Conservation (phyloP, 2,329 filamentous ascomycete species). For the Colletotrichum eleusines region DNA sequence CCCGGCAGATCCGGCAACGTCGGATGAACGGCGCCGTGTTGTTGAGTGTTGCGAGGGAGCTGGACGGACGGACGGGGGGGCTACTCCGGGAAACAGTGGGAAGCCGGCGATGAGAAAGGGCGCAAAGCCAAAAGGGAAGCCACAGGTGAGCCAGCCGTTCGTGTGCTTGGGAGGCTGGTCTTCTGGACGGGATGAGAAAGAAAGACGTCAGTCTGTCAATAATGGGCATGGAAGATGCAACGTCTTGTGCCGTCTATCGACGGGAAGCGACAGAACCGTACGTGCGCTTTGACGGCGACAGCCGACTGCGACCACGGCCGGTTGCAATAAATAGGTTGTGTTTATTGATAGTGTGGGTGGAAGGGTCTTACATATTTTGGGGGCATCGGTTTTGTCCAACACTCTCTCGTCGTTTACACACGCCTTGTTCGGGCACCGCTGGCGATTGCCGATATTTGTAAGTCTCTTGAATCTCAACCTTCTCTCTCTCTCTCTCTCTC, state of each 20-base stretch:
- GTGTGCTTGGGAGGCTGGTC: background rate
- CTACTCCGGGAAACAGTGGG: too few relatives aligned
- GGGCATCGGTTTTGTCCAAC: background rate
- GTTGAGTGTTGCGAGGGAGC: background rate
- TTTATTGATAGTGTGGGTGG: too few relatives aligned
- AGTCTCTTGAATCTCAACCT: conserved; percentile 20
- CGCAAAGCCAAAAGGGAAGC: conserved; percentile 3
- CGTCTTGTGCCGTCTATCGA: background rate
- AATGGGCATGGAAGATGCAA: conserved; percentile 24
- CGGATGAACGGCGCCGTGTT: background rate
- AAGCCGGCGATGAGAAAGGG: too few relatives aligned
- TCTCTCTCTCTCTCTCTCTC: too few relatives aligned
- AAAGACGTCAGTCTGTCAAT: background rate
- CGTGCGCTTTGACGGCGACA: conserved; percentile 18
- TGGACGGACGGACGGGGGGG: background rate
- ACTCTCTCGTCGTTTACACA: background rate
- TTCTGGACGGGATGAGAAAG: background rate
- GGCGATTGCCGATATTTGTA: background rate
- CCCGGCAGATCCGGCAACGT: background rate
- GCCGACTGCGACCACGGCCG: background rate
- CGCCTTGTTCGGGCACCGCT: background rate
- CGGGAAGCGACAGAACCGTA: conserved; percentile 2
- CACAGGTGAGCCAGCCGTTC: background rate
- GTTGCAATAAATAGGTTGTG: too few relatives aligned
- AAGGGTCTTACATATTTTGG: too few relatives aligned